Conservation (phyloP, 75 land plant genomes). For the Pinus albicaulis region DNA sequence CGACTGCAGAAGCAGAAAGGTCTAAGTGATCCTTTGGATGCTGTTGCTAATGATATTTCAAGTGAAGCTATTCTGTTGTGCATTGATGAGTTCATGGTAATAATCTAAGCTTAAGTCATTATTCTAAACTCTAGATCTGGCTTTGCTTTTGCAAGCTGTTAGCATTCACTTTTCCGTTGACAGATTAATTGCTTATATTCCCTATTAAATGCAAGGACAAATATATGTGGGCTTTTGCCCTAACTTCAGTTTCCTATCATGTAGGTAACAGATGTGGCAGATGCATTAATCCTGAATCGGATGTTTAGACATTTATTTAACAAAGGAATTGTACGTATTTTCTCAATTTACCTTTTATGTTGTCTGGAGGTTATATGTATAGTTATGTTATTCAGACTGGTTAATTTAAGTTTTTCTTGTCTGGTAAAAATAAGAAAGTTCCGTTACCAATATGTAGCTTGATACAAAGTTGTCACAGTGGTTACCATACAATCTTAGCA, state of each 20-base stretch:
- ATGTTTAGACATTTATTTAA: slow-evolving; percentile 81
- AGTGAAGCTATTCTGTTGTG: slow-evolving; percentile 86
- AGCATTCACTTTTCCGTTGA: not conserved
- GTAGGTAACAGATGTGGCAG: slow-evolving; percentile 99
- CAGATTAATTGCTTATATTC: not conserved
- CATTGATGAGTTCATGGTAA: slow-evolving; percentile 98
- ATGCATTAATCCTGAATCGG: slow-evolving; percentile 94
- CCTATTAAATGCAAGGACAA: not conserved
- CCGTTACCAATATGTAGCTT: not conserved
- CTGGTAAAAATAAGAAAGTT: not conserved
- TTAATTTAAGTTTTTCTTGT: not conserved
- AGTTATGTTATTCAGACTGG: not conserved
- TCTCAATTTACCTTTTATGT: not conserved
- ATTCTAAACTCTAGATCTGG: not conserved
- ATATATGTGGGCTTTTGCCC: not conserved
- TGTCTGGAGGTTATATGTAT: slow-evolving; percentile 7
- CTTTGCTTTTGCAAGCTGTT: not conserved
- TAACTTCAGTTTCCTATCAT: not conserved
- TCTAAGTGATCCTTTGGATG: slow-evolving; percentile 82
- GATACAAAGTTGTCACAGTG: too few species aligned
- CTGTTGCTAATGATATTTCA: slow-evolving; percentile 88
- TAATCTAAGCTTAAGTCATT: not conserved
- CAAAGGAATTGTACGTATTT: slow-evolving; percentile 77
- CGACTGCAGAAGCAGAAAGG: slow-evolving; percentile 72
- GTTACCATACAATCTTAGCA: too few species aligned